Percentiles rank a stretch among this genome's conserved stretches.
phyloP scores from a whole-genome alignment of 176 grass and related monocot species.

The Microstegium vimineum region DNA sequence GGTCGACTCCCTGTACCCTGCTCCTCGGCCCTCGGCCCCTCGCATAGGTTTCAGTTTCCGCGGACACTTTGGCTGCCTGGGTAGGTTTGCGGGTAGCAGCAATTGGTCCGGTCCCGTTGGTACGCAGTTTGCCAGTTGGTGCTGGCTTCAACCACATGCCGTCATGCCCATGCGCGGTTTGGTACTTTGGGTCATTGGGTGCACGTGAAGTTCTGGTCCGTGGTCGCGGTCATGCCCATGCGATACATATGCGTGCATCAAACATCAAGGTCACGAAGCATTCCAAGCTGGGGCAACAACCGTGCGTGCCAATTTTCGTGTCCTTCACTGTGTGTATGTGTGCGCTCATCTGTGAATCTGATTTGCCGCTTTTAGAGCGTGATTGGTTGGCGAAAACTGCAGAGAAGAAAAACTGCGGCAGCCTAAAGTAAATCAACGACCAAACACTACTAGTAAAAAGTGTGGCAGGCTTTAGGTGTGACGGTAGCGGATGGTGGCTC shows the following conservation, averaged over 20 bases:
- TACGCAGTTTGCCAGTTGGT: neutral
- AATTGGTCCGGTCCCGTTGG: neutral
- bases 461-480: too few species aligned
- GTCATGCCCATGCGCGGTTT: neutral
- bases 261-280: neutral
- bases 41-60: neutral
- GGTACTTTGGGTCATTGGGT: neutral
- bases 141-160: neutral
- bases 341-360: too few species aligned
- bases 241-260: neutral
- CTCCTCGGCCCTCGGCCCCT: too few species aligned
- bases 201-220: constrained; percentile 26
- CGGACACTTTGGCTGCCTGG: neutral
- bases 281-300: neutral
- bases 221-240: neutral
- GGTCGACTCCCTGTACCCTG: too few species aligned
- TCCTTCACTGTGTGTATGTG: too few species aligned
- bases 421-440: too few species aligned
- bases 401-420: too few species aligned
- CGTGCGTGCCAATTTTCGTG: neutral
- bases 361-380: too few species aligned
- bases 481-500: too few species aligned
- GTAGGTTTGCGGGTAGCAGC: neutral
- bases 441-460: too few species aligned
- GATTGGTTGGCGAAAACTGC: too few species aligned